Evolutionary conservation across 805 yeast species (phyloP).

Genomic region (Cyberlindnera veronae): DNA sequence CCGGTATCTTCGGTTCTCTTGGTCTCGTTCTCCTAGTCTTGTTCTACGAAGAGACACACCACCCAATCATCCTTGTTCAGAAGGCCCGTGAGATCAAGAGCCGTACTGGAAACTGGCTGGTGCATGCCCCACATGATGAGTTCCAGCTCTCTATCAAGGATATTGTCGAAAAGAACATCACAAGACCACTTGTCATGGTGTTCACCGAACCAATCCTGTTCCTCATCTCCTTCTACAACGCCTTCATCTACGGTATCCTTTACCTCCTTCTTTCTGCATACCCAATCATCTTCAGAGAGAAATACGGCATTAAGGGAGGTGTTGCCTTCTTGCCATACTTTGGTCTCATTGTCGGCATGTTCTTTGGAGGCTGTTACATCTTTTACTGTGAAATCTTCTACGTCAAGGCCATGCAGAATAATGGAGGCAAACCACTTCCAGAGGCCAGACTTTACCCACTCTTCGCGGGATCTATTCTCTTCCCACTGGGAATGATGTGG

Average conservation of each 20-base stretch:
- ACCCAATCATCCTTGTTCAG: conserved; percentile 56
- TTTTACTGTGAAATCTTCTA: conserved; percentile 53
- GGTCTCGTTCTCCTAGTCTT: conserved; percentile 38
- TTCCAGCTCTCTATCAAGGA: conserved; percentile 53
- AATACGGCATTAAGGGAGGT: conserved; percentile 62
- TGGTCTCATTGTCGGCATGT: conserved; percentile 67
- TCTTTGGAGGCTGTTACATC: conserved; percentile 52
- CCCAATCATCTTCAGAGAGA: conserved; percentile 63
- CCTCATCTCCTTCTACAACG: conserved; percentile 64
- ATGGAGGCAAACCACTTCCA: conserved; percentile 62
- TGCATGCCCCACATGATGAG: conserved; percentile 69
- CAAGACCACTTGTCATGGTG: conserved; percentile 64
- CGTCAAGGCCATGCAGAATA: conserved; percentile 41
- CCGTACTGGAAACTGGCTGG: conserved; percentile 78
- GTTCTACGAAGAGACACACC: conserved; percentile 63
- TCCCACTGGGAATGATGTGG: conserved; percentile 83
- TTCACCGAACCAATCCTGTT: conserved; percentile 68
- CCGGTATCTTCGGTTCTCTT: conserved; percentile 56
- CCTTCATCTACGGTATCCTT: conserved; percentile 77
- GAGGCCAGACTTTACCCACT: conserved; percentile 78
- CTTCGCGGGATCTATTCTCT: conserved; percentile 65
- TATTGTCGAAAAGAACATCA: conserved; percentile 51
- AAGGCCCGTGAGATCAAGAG: conserved; percentile 62
- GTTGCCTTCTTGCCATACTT: conserved; percentile 77
- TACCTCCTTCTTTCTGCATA: conserved; percentile 72